Evolutionary conservation across 495 filamentous ascomycete genomes (phyloP), one percentile per base, ranked within the genome.

Genomic region (Penicillium steckii): DNA sequence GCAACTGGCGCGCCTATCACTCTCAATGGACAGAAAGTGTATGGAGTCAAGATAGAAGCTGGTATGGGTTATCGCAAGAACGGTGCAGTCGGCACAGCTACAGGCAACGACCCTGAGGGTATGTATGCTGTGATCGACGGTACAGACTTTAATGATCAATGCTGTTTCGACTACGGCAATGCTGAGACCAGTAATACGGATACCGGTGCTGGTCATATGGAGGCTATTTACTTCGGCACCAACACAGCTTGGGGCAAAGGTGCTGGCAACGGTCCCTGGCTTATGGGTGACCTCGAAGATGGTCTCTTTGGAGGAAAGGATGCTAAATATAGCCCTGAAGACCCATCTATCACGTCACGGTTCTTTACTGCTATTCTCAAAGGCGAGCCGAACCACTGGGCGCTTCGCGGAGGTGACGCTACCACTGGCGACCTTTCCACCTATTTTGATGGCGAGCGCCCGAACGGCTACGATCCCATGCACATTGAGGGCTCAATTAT

Each of bases 91-190:
- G 79, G 77, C 50, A 76, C 64, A 7, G 81, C 81, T 26, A 80
- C 56, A 18, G 78, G 75, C 8, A 75, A 84, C 35, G 73, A 45
- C 24, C 29, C 80, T 0, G 74, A 84, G 66, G 80, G 80, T 35
- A 78, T 84, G 67, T 84, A 84, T 59, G 78, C 77, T 0, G 77
- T 84, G 25, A 65, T 84, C 15, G 81, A 84, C 37, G 81, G 81
- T 1, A 81, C 79, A 3, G 78, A 84, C 52, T 84, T 79, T 65
- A 84, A 84, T 46, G 69, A 50, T 32, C 70, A 26, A 21, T 84
- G 81, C 70, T 84, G 81, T 69, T 84, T 80, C 56, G 81, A 84
- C 63, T 84, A 84, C 44, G 81, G 80, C 44, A 84, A 84, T 38
- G 80, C 80, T 29, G 81, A 84, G 67, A 75, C 68, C 21, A 81